phyloP scores from a whole-genome alignment of 1,139 yeast species.

The Waltiozyma sp. region DNA sequence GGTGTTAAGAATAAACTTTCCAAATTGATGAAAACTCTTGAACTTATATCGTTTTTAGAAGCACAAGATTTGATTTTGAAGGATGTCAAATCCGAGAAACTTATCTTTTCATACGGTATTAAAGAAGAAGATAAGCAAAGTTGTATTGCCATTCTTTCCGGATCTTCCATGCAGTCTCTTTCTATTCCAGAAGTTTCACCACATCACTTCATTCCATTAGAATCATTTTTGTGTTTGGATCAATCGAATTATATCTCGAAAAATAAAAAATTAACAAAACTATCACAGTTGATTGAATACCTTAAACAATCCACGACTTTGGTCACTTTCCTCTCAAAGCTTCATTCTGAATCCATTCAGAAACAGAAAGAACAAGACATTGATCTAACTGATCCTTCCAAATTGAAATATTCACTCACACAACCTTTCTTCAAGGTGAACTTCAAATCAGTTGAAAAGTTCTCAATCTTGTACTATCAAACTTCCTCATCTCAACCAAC shows the following conservation, averaged over 20 bases:
- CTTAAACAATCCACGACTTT: background rate
- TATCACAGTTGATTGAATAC: background rate
- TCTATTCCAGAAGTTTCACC: background rate
- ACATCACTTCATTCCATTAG: background rate
- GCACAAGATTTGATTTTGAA: constrained; percentile 12
- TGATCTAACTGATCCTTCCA: background rate
- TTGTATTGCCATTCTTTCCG: background rate
- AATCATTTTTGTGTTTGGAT: background rate
- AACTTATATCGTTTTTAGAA: constrained; percentile 14
- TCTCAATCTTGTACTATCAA: background rate
- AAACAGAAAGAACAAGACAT: background rate
- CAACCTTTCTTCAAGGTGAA: background rate
- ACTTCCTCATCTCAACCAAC: background rate
- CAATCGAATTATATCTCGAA: background rate
- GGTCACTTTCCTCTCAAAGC: background rate
- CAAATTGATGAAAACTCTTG: constrained; percentile 16
- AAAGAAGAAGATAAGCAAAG: background rate
- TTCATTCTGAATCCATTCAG: background rate
- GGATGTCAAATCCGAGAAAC: constrained; percentile 16
- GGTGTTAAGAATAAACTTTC: constrained; percentile 11
- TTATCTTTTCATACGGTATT: constrained; percentile 9
- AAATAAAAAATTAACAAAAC: background rate
- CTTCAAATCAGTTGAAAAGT: background rate
- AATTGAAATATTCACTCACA: background rate
- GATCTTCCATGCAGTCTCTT: background rate